These are phyloP conservation scores for Discostella stelligeroides DNA, from an alignment of 108 stramenopile genomes.

Conservation along the genomic window DNA sequence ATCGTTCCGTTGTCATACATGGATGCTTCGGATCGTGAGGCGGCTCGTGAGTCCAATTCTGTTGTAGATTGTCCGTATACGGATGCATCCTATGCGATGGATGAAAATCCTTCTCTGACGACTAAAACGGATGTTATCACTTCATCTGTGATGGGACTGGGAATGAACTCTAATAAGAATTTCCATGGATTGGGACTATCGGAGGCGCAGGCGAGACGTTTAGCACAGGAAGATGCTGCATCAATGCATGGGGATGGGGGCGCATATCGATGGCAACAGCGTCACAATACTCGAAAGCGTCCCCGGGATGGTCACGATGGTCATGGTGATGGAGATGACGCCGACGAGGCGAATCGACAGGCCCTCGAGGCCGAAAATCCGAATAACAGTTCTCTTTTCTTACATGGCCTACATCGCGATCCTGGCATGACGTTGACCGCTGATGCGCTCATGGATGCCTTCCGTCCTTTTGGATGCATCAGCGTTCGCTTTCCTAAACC, in stretches of 20 bases:
- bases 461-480: constrained; percentile 54
- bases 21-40: constrained; percentile 39
- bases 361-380: constrained; percentile 59
- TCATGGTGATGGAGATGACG: constrained; percentile 17
- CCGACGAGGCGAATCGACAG: constrained; percentile 39
- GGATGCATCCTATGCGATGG: constrained; percentile 45
- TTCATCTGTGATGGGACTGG: not conserved
- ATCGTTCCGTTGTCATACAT: constrained; percentile 63
- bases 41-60: constrained; percentile 33
- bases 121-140: not conserved
- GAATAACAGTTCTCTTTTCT: constrained; percentile 63
- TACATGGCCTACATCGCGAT: constrained; percentile 84
- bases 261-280: constrained; percentile 56
- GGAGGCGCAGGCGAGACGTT: constrained; percentile 62
- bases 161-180: constrained; percentile 2
- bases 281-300: constrained; percentile 41
- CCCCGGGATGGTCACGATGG: constrained; percentile 29
- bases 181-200: constrained; percentile 43
- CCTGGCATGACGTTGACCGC: constrained; percentile 45
- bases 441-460: constrained; percentile 59
- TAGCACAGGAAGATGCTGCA: constrained; percentile 54
- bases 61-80: constrained; percentile 72
- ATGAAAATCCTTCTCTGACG: not conserved
- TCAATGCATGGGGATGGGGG: constrained; percentile 19
- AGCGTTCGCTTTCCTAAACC: constrained; percentile 61